A percentile compares a stretch with the other conserved stretches of the same genome.
phyloP scores from a whole-genome alignment of 2,329 filamentous ascomycete genomes.

The Penicillium olsonii region DNA sequence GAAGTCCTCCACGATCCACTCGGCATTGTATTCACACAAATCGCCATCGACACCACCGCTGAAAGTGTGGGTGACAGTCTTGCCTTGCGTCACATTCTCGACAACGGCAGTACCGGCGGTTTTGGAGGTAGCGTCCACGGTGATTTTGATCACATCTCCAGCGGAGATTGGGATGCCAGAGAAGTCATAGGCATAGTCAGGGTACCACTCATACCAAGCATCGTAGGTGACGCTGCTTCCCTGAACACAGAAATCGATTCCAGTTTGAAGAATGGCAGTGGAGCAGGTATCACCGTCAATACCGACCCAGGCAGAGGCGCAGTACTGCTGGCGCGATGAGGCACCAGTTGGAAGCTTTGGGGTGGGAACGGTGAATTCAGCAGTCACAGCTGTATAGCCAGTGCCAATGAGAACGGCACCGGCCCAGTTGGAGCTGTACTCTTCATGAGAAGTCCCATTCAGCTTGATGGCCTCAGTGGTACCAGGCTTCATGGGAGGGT shows the following conservation, averaged over 20 bases:
- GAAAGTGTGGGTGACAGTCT: constrained; percentile 54
- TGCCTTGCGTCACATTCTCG: constrained; percentile 52
- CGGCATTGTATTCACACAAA: constrained; percentile 59
- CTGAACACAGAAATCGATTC: constrained; percentile 55
- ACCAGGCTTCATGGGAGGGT: constrained; percentile 30
- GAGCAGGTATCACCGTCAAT: constrained; percentile 59
- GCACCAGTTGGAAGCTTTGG: constrained; percentile 41
- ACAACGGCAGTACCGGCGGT: constrained; percentile 46
- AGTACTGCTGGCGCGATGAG: constrained; percentile 36
- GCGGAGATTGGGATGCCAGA: constrained; percentile 44
- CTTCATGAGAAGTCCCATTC: constrained; percentile 43
- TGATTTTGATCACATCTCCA: constrained; percentile 45
- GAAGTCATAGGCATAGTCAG: constrained; percentile 56
- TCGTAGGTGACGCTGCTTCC: constrained; percentile 47
- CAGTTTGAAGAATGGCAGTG: constrained; percentile 57
- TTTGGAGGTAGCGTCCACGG: constrained; percentile 42
- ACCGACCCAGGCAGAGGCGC: constrained; percentile 58
- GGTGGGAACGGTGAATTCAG: constrained; percentile 54
- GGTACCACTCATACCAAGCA: constrained; percentile 63
- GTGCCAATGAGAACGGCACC: constrained; percentile 56
- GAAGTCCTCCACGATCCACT: constrained; percentile 63
- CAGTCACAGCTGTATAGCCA: constrained; percentile 54
- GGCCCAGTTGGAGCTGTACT: constrained; percentile 59
- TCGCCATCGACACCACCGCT: constrained; percentile 33
- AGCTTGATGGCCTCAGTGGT: constrained; percentile 26